Conservation (phyloP, 495 filamentous ascomycete genomes). For the Rostrohypoxylon terebratum region DNA sequence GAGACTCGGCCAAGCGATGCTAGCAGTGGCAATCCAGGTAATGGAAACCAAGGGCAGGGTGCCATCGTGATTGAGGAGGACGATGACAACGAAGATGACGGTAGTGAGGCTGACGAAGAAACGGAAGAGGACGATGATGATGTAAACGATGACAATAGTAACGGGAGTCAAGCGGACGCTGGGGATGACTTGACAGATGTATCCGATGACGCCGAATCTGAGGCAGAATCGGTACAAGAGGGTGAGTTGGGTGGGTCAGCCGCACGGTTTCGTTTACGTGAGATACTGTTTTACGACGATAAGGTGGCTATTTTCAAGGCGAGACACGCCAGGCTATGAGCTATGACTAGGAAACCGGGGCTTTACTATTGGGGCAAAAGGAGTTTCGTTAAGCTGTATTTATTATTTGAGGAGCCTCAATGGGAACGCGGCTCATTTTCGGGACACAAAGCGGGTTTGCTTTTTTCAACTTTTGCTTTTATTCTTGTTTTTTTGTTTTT, state of each 20-base stretch:
- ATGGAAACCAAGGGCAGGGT: conserved; percentile 51
- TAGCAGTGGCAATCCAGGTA: conserved; percentile 48
- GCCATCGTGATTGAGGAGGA: conserved; percentile 57
- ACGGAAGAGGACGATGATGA: conserved; percentile 62
- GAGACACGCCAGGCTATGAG: conserved; percentile 76
- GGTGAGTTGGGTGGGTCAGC: conserved; percentile 58
- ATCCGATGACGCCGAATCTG: conserved; percentile 66
- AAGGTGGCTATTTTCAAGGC: conserved; percentile 87
- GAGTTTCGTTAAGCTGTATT: conserved; percentile 30
- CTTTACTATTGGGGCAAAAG: conserved; percentile 11
- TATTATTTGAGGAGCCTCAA: conserved; percentile 19
- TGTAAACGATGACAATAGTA: conserved; percentile 56
- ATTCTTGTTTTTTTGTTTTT: too few species aligned
- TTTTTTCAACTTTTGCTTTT: conserved; percentile 1
- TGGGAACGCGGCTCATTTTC: conserved; percentile 26
- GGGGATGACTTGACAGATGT: conserved; percentile 58
- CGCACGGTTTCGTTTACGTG: conserved; percentile 74
- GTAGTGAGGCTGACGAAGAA: conserved; percentile 61
- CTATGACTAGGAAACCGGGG: conserved; percentile 9
- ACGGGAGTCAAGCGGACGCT: conserved; percentile 57
- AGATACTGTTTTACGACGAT: conserved; percentile 92
- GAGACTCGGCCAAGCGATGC: conserved; percentile 71
- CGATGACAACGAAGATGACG: conserved; percentile 56
- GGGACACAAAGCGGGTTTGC: conserved; percentile 25
- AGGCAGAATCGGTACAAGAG: conserved; percentile 66